Evolutionary conservation across 768 basidiomycete genomes (phyloP).

Genomic region (Russula sp.): DNA sequence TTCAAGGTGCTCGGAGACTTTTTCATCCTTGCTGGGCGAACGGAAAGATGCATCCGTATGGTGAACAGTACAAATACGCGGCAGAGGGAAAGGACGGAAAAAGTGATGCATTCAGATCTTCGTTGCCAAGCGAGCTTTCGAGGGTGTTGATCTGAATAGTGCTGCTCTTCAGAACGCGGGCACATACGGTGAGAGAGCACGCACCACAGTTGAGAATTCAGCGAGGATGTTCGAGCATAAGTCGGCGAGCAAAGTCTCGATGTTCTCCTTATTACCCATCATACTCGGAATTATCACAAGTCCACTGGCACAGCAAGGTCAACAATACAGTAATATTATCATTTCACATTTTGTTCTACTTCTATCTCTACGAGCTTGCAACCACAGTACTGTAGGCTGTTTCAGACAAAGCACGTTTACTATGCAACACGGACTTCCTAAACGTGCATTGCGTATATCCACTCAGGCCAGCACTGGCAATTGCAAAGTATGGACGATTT

Average conservation of each 20-base stretch:
- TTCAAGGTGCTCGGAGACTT: constrained; percentile 88
- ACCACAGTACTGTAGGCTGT: too few relatives aligned
- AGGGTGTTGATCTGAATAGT: constrained; percentile 61
- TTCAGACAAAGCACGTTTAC: constrained; percentile 78
- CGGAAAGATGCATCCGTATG: constrained; percentile 78
- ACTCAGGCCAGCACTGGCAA: too few relatives aligned
- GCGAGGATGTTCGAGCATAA: constrained; percentile 83
- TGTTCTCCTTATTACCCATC: constrained; percentile 86
- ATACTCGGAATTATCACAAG: constrained; percentile 77
- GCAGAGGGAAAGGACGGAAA: constrained; percentile 61
- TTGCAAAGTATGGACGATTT: too few relatives aligned
- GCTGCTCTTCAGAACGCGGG: constrained; percentile 1
- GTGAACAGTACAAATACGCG: too few relatives aligned
- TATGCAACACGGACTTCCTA: constrained; percentile 91
- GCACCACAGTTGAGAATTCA: constrained; percentile 81
- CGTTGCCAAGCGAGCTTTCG: constrained; percentile 82
- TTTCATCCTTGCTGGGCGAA: constrained; percentile 82
- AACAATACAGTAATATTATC: neutral
- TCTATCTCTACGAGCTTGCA: too few relatives aligned
- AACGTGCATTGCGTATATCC: constrained; percentile 59
- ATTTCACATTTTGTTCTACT: neutral
- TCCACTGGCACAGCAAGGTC: constrained; percentile 64
- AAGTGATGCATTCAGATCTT: constrained; percentile 70
- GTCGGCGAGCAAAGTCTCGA: constrained; percentile 86
- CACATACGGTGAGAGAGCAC: constrained; percentile 33